Conservation (phyloP, 2,329 filamentous ascomycete species). For the Alternaria rosae region DNA sequence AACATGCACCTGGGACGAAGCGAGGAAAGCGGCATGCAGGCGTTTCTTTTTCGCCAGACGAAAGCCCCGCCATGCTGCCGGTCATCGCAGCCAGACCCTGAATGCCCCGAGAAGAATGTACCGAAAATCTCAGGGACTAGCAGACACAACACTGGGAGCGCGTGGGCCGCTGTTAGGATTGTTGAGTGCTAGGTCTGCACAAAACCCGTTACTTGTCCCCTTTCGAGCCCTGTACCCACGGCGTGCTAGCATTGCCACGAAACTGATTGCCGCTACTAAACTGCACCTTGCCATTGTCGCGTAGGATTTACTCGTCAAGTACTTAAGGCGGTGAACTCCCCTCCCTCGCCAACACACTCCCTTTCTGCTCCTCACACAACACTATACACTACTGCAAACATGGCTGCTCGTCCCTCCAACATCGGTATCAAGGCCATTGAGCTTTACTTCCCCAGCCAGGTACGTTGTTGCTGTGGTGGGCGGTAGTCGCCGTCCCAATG, state of each 20-base stretch:
- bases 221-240: constrained; percentile 23
- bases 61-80: neutral
- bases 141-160: constrained; percentile 12
- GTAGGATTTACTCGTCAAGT: constrained; percentile 25
- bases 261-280: constrained; percentile 43
- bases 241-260: constrained; percentile 41
- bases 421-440: constrained; percentile 64
- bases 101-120: constrained; percentile 11
- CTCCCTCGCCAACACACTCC: constrained; percentile 27
- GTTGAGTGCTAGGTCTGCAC: constrained; percentile 37
- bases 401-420: constrained; percentile 58
- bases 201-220: constrained; percentile 33
- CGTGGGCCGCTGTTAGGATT: constrained; percentile 32
- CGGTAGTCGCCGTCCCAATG: neutral
- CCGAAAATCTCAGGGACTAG: constrained; percentile 5
- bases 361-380: constrained; percentile 22
- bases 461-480: constrained; percentile 33
- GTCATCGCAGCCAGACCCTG: constrained; percentile 12
- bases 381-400: constrained; percentile 36
- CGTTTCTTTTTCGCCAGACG: neutral
- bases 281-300: constrained; percentile 47
- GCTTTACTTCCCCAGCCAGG: constrained; percentile 63
- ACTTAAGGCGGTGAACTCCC: constrained; percentile 46
- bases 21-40: neutral
- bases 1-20: neutral